phyloP scores from a whole-genome alignment of 2,329 filamentous ascomycete species.

The Ophiostoma novo-ulmi region DNA sequence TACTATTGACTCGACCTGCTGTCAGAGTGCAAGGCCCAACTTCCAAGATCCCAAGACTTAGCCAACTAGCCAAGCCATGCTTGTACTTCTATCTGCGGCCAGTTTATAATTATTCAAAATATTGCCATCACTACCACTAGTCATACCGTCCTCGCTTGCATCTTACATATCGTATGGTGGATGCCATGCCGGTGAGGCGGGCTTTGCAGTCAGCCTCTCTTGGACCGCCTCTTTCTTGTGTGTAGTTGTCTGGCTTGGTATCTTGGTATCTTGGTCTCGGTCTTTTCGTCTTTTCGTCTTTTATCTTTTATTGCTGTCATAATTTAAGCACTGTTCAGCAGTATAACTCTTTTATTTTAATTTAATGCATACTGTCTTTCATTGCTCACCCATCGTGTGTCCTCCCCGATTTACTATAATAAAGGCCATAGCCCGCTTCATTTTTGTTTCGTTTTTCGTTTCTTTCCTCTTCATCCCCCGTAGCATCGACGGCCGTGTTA shows the following conservation, averaged over 20 bases:
- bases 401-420: constrained; percentile 1
- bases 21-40: not conserved
- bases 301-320: not conserved
- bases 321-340: not conserved
- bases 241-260: not conserved
- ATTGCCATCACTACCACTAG: not conserved
- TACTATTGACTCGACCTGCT: not conserved
- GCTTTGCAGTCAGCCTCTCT: constrained; percentile 14
- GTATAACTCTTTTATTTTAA: not conserved
- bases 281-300: not conserved
- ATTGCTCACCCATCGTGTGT: not conserved
- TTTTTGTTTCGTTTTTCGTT: not conserved
- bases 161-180: constrained; percentile 1
- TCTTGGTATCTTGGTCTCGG: not conserved
- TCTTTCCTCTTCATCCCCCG: not conserved
- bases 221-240: constrained; percentile 3
- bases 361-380: not conserved
- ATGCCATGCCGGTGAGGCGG: constrained; percentile 3
- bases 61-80: constrained; percentile 20
- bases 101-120: not conserved
- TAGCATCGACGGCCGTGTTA: constrained; percentile 14
- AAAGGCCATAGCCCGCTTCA: not conserved
- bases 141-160: not conserved
- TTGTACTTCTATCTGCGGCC: constrained; percentile 11
- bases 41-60: not conserved